phyloP scores from a whole-genome alignment of 1,139 yeast species.

The Blastobotrys petasosporus region DNA sequence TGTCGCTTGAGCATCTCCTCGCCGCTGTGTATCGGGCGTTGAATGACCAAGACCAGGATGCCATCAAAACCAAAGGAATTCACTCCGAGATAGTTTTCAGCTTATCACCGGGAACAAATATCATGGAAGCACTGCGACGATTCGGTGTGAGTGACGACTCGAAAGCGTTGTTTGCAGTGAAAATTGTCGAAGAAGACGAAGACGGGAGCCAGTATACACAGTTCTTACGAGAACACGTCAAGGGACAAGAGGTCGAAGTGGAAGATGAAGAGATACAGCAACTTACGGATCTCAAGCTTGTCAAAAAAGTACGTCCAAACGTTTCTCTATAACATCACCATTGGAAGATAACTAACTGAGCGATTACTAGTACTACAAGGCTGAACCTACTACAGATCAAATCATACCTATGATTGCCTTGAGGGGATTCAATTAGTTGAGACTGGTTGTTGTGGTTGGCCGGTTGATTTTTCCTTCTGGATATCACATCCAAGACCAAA shows the following conservation, averaged over 20 bases:
- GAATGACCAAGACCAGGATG: conserved; percentile 38
- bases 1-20: conserved; percentile 44
- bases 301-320: conserved; percentile 30
- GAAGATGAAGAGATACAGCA: conserved; percentile 32
- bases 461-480: conserved; percentile 50
- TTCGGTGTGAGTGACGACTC: conserved; percentile 43
- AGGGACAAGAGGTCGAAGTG: conserved; percentile 27
- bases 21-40: conserved; percentile 48
- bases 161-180: conserved; percentile 35
- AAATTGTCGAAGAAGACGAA: conserved; percentile 25
- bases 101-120: conserved; percentile 47
- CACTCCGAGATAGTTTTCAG: conserved; percentile 51
- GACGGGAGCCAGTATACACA: conserved; percentile 7
- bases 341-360: background rate
- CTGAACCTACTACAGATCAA: conserved; percentile 12
- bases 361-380: conserved; percentile 22
- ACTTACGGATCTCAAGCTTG: conserved; percentile 31
- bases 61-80: conserved; percentile 43
- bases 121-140: conserved; percentile 42
- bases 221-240: conserved; percentile 13
- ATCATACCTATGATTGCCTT: conserved; percentile 16
- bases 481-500: conserved; percentile 81
- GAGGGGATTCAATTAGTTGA: conserved; percentile 13
- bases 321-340: too few relatives aligned
- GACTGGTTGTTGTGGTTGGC: background rate